Evolutionary conservation across 2,329 filamentous ascomycete species (phyloP), one percentile per base, ranked within the genome.

Genomic region (Pseudocercospora musae): DNA sequence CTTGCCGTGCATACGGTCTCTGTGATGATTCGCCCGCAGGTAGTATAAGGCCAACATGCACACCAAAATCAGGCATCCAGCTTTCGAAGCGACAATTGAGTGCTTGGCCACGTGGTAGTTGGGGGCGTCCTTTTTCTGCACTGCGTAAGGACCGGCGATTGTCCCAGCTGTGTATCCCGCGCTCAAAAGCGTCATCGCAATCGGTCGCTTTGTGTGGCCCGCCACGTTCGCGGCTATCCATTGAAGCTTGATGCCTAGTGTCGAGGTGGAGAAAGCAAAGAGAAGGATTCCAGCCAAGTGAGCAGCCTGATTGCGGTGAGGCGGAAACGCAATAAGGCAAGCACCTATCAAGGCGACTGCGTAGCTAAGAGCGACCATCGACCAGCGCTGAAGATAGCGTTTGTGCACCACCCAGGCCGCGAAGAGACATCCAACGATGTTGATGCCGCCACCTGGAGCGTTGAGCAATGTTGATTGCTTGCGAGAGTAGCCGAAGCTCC

Each of bases 181-280:
- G 56, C 75, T 77, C 29, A 78, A 60, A 7, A 78, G 63, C 7
- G 73, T 70, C 3, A 90, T 82, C 7, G 84, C 85, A 5, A 87
- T 81, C 0, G 84, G 82, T 74, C 89, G 90, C 77, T 91, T 91
- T 1, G 88, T 90, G 68, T 89, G 87, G 0, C 89, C 88, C 21
- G 85, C 88, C 11, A 89, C 79, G 69, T 91, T 91, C 18, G 87
- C 66, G 2, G 70, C 68, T 1, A 71, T 62, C 68, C 76, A 77
- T 56, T 73, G 73, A 52, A 74, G 77, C 40, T 76, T 63, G 5
- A 78, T 63, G 10, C 72, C 70, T 5, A 77, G 60, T 4, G 72
- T 72, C 1, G 76, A 72, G 2, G 75, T 71, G 46, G 77, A 73
- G 13, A 71, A 68, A 33, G 76, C 75, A 54, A 74, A 72, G 21